Conservation (phyloP, 2,329 filamentous ascomycete species). For the Emmonsia crescens region DNA sequence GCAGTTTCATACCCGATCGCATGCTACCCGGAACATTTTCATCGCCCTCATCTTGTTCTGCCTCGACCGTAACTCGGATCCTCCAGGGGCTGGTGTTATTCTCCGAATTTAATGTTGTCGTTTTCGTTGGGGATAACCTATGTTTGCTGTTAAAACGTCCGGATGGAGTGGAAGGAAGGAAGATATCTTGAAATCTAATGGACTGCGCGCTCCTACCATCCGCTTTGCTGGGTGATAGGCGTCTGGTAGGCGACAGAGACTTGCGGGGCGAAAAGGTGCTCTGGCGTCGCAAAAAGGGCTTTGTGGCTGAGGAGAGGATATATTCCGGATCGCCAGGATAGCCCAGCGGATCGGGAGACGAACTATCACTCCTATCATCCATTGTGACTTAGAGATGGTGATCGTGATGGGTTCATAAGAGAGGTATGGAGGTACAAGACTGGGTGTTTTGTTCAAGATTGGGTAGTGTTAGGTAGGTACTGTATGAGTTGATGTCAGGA, state of each 20-base stretch:
- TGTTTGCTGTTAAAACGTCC: constrained; percentile 16
- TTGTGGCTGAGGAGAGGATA: constrained; percentile 32
- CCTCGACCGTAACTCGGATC: constrained; percentile 39
- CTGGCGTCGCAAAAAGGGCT: constrained; percentile 28
- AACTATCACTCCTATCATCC: constrained; percentile 28
- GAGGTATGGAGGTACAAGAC: background rate
- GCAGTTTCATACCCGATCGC: background rate
- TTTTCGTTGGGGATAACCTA: constrained; percentile 28
- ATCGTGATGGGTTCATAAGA: background rate
- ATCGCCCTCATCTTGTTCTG: constrained; percentile 33
- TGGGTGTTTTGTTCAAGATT: background rate
- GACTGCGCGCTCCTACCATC: constrained; percentile 26
- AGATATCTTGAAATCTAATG: constrained; percentile 32
- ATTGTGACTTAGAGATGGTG: constrained; percentile 13
- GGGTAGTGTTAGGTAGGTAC: background rate
- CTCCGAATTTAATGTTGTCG: constrained; percentile 22
- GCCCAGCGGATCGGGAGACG: constrained; percentile 34
- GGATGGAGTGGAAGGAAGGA: constrained; percentile 30
- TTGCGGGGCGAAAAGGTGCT: constrained; percentile 30
- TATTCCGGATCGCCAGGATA: constrained; percentile 34
- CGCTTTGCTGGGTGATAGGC: constrained; percentile 10
- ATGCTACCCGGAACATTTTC: constrained; percentile 15
- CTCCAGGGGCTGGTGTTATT: constrained; percentile 39
- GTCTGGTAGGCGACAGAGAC: constrained; percentile 25
- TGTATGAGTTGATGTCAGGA: background rate